These are phyloP conservation scores for Ehretia macrophylla DNA, from an alignment of 257 asterid species.

Conservation along the genomic window DNA sequence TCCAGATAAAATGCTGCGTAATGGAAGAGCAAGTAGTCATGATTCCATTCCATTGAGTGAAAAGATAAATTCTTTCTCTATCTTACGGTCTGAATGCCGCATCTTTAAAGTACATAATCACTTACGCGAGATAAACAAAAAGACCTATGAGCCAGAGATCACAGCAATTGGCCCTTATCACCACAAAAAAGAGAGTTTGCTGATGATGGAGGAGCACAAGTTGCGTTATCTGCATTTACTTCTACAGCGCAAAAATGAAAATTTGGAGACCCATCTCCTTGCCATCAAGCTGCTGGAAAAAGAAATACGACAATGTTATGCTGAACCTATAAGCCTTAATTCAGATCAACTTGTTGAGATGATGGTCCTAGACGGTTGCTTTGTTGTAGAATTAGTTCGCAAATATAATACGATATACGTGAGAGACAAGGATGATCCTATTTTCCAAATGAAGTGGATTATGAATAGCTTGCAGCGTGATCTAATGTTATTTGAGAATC, in stretches of 20 bases:
- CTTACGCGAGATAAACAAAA: too few relatives aligned
- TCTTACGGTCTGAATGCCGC: too few relatives aligned
- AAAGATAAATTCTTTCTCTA: too few relatives aligned
- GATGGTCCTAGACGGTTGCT: slow-evolving; percentile 40
- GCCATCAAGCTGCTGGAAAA: background rate
- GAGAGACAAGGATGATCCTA: slow-evolving; percentile 2
- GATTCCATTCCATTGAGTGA: too few relatives aligned
- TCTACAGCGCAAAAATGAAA: slow-evolving; percentile 9
- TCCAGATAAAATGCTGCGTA: background rate
- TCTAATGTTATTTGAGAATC: slow-evolving; percentile 30
- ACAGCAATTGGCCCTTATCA: too few relatives aligned
- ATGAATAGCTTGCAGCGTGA: slow-evolving; percentile 2
- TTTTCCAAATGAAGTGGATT: slow-evolving; percentile 18
- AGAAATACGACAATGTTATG: slow-evolving; percentile 24
- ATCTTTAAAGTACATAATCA: too few relatives aligned
- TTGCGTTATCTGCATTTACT: slow-evolving; percentile 13
- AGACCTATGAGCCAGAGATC: too few relatives aligned
- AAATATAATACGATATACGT: too few relatives aligned
- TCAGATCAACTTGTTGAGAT: slow-evolving; percentile 19
- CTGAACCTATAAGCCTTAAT: slow-evolving; percentile 7
- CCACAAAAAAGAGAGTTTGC: slow-evolving; percentile 7
- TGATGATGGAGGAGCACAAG: slow-evolving; percentile 33
- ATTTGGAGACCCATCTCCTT: slow-evolving; percentile 8
- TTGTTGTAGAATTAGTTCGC: slow-evolving; percentile 29
- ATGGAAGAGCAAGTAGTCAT: too few relatives aligned